Base-by-base conservation (phyloP, 306 rosid genomes). In the Vigna nakashimae region DNA sequence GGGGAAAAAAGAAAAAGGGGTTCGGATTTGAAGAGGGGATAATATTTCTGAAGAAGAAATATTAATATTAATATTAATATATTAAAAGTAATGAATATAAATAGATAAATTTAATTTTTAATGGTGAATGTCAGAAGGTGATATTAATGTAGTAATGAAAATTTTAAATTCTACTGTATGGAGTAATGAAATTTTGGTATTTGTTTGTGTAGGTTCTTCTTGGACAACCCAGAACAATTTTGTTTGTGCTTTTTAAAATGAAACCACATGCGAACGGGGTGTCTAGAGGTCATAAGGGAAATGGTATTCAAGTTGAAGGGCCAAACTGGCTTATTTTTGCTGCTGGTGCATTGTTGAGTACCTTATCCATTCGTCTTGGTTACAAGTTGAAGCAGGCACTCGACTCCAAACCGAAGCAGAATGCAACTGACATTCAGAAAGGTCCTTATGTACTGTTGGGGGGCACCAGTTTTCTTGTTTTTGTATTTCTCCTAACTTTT, bases 271-370 rank as follows among this genome's bases (percentile, higher is more conserved):
- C 84, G 69, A 85, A 73, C 48, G 90, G 78, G 80, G 79, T 82
- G 38, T 76, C 96, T 66, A 86, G 90, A 84, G 86, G 79, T 85
- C 88, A 88, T 62, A 94, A 86, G 74, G 73, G 83, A 13, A 85
- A 56, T 62, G 56, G 84, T 82, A 30, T 42, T 71, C 89, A 82
- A 53, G 86, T 80, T 15, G 92, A 92, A 73, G 97, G 97, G 24
- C 86, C 90, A 64, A 88, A 88, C 69, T 94, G 97, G 98, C 75
- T 94, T 73, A 87, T 94, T 62, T 89, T 94, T 87, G 98, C 97
- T 53, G 97, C 95, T 2, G 97, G 97, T 79, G 98, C 95, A 75
- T 80, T 94, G 84, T 82, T 94, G 80, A 94, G 97, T 80, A 87
- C 95, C 1, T 70, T 92, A 76, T 94, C 98, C 3, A 50, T 94